Evolutionary conservation across 2,329 filamentous ascomycete genomes (phyloP).

Genomic region (Paecilomyces sp.): DNA sequence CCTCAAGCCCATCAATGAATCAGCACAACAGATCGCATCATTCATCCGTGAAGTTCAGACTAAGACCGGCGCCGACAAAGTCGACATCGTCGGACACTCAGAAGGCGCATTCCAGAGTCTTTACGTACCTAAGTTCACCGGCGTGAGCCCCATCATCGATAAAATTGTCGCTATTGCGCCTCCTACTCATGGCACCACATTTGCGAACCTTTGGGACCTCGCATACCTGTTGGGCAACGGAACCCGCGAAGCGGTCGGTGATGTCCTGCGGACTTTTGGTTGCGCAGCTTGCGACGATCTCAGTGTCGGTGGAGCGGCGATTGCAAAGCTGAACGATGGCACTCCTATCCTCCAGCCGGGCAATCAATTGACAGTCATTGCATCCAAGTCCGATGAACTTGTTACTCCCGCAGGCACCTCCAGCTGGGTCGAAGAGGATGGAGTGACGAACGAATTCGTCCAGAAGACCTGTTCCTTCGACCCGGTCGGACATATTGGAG

Average conservation of each 20-base stretch:
- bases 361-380: slow-evolving; percentile 27
- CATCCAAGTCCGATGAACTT: slow-evolving; percentile 25
- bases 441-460: slow-evolving; percentile 24
- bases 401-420: slow-evolving; percentile 25
- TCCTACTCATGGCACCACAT: slow-evolving; percentile 26
- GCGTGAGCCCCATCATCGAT: slow-evolving; percentile 21
- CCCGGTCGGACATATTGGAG: slow-evolving; percentile 29
- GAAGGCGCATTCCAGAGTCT: slow-evolving; percentile 37
- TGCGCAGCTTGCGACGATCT: slow-evolving; percentile 28
- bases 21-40: slow-evolving; percentile 31
- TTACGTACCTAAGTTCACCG: slow-evolving; percentile 33
- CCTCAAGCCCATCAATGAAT: slow-evolving; percentile 29
- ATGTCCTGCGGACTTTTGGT: slow-evolving; percentile 19
- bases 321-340: slow-evolving; percentile 25
- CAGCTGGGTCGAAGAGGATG: slow-evolving; percentile 22
- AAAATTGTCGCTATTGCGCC: slow-evolving; percentile 30
- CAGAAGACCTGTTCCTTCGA: slow-evolving; percentile 25
- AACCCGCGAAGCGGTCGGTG: slow-evolving; percentile 12
- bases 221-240: slow-evolving; percentile 20
- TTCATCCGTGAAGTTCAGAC: slow-evolving; percentile 31
- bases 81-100: slow-evolving; percentile 39
- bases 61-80: slow-evolving; percentile 28
- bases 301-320: slow-evolving; percentile 18
- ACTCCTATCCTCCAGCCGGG: slow-evolving; percentile 25
- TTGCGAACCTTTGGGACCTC: slow-evolving; percentile 21